These are phyloP conservation scores for Podaxis sp. DNA, from an alignment of 768 basidiomycete species.

Conservation along the genomic window DNA sequence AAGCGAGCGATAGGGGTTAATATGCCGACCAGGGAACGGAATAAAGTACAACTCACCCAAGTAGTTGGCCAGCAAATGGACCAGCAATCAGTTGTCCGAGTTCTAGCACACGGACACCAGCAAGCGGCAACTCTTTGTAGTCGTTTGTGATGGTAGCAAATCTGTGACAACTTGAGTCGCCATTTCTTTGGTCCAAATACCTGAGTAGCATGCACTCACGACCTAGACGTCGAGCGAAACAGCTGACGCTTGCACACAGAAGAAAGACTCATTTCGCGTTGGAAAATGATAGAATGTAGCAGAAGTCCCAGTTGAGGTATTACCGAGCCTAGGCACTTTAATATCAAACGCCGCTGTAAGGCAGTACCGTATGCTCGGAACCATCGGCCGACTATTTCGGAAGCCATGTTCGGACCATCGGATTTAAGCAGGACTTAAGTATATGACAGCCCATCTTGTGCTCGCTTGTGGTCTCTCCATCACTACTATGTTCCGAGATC, in stretches of 20 bases:
- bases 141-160: constrained; percentile 13
- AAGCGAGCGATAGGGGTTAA: neutral
- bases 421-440: neutral
- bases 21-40: neutral
- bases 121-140: constrained; percentile 44
- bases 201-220: neutral
- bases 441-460: neutral
- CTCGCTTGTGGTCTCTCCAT: neutral
- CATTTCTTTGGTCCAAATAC: neutral
- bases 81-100: constrained; percentile 70
- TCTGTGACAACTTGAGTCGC: neutral
- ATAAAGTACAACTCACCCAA: constrained; percentile 42
- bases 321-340: neutral
- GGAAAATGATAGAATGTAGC: neutral
- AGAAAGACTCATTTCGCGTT: constrained; percentile 1
- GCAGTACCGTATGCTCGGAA: neutral
- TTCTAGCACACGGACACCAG: constrained; percentile 62
- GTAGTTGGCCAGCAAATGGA: constrained; percentile 67
- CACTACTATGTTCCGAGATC: too few species aligned
- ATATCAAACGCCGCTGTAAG: neutral
- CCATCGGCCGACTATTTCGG: neutral
- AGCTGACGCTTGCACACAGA: constrained; percentile 4
- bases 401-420: neutral
- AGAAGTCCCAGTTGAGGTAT: neutral
- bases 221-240: constrained; percentile 3